Base-by-base conservation (phyloP, 176 grass and related monocot species). In the Oryza rufipogon region DNA sequence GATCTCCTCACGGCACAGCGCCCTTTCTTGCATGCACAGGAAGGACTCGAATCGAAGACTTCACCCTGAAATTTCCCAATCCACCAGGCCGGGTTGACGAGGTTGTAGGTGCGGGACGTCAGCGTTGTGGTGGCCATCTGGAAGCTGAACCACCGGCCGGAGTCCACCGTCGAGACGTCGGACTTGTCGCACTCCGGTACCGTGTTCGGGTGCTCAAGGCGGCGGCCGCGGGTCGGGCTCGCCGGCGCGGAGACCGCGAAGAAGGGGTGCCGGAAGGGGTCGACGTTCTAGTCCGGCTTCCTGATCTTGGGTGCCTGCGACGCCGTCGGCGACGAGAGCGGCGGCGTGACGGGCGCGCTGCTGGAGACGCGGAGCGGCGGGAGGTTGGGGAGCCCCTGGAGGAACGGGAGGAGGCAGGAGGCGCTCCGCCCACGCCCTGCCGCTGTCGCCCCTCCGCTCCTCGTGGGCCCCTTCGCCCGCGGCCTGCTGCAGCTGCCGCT, bases 111-210 rank as follows among this genome's bases (percentile, higher is more conserved):
- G 45, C 93, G 96, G 6, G 93, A 98, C 16, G 96, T 84, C 4
- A 93, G 96, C 32, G 96, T 91, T 30, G 91, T 96, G 7, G 80
- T 78, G 9, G 73, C 83, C 74, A 95, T 86, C 79, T 98, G 96
- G 87, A 95, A 95, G 80, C 91, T 94, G 66, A 96, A 87, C 96
- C 96, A 96, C 2, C 89, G 81, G 22, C 91, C 88, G 4, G 91
- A 94, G 67, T 93, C 96, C 2, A 93, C 86, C 2, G 91, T 87
- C 15, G 96, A 96, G 11, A 89, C 93, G 14, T 96, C 93, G 6
- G 91, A 96, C 83, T 98, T 93, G 38, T 96, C 96, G 71, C 96
- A 98, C 87, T 98, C 96, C 0, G 93, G 93, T 66, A 98, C 94
- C 2, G 96, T 92, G 79, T 94, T 91, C 51, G 93, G 96, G 64